These are phyloP conservation scores for Boletus edulis DNA, from an alignment of 768 basidiomycete species.

Conservation along the genomic window DNA sequence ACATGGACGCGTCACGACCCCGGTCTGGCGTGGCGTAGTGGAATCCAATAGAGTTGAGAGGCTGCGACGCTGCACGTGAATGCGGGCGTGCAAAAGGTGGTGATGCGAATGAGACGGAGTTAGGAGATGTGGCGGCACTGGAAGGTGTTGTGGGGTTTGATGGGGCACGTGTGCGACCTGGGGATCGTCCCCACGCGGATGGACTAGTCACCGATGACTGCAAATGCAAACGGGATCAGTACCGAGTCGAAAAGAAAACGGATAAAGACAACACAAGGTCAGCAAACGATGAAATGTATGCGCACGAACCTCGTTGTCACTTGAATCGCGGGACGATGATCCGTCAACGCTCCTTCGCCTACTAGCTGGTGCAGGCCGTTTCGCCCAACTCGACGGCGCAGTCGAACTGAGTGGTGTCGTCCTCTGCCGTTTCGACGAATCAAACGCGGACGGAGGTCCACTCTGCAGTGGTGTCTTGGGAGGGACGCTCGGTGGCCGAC, in stretches of 20 bases:
- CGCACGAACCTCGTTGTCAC: slow-evolving; percentile 70
- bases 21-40: slow-evolving; percentile 44
- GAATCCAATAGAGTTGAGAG: slow-evolving; percentile 38
- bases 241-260: neutral
- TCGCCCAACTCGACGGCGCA: slow-evolving; percentile 77
- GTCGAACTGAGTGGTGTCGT: slow-evolving; percentile 56
- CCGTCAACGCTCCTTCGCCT: slow-evolving; percentile 74
- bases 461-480: slow-evolving; percentile 47
- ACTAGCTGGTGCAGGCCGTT: slow-evolving; percentile 62
- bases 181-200: slow-evolving; percentile 41
- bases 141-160: slow-evolving; percentile 61
- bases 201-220: slow-evolving; percentile 40
- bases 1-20: slow-evolving; percentile 27
- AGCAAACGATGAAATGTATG: neutral
- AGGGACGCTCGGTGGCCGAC: slow-evolving; percentile 57
- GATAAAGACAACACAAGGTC: neutral
- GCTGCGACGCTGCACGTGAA: slow-evolving; percentile 58
- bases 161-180: slow-evolving; percentile 58
- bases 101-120: slow-evolving; percentile 39
- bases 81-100: slow-evolving; percentile 56
- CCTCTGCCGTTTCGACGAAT: slow-evolving; percentile 66
- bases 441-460: slow-evolving; percentile 57
- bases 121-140: slow-evolving; percentile 40
- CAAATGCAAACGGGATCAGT: slow-evolving; percentile 5
- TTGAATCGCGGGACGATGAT: slow-evolving; percentile 41